Conservation (phyloP, 495 filamentous ascomycete genomes). For the Penicillium bovifimosum region DNA sequence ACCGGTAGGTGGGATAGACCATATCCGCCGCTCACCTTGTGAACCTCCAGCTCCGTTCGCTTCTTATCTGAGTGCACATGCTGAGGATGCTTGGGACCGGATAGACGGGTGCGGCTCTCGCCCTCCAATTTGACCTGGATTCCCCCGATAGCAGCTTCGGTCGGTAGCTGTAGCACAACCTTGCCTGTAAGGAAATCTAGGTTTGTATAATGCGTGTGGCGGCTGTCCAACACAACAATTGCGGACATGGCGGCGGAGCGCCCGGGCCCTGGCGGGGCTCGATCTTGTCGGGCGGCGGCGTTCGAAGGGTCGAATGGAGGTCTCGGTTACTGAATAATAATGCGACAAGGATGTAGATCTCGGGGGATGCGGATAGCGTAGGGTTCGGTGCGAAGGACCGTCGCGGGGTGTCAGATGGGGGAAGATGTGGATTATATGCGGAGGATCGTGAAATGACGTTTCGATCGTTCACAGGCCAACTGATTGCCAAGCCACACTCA, state of each 20-base stretch:
- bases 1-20: background rate
- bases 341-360: background rate
- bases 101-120: slow-evolving; percentile 66
- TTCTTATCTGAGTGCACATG: slow-evolving; percentile 53
- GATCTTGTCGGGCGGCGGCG: background rate
- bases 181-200: slow-evolving; percentile 71
- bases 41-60: slow-evolving; percentile 63
- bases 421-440: slow-evolving; percentile 16
- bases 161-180: slow-evolving; percentile 58
- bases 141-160: slow-evolving; percentile 62
- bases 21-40: slow-evolving; percentile 56
- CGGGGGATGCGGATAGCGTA: background rate
- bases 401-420: slow-evolving; percentile 5
- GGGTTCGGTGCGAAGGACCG: background rate
- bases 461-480: slow-evolving; percentile 15
- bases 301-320: background rate
- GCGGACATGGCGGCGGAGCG: slow-evolving; percentile 61
- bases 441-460: slow-evolving; percentile 20
- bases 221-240: slow-evolving; percentile 68
- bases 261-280: slow-evolving; percentile 13
- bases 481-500: slow-evolving; percentile 8
- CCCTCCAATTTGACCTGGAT: slow-evolving; percentile 94
- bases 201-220: slow-evolving; percentile 77
- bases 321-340: background rate
- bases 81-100: slow-evolving; percentile 51